These are phyloP conservation scores for Phytophthora pseudosyringae DNA, from an alignment of 352 stramenopile species.

Conservation along the genomic window DNA sequence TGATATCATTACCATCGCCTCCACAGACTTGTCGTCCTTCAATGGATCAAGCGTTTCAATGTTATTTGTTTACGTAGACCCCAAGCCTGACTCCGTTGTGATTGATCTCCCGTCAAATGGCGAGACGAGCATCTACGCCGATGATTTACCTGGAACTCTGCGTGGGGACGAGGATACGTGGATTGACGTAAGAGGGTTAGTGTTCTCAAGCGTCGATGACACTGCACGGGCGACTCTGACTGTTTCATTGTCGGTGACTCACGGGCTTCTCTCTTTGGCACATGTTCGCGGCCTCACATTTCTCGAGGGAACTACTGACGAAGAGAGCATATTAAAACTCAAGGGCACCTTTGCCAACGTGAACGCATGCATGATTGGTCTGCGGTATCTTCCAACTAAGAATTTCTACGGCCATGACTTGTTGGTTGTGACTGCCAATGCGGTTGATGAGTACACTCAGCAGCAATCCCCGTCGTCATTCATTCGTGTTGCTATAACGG, in stretches of 20 bases:
- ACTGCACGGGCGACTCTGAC: slow-evolving; percentile 39
- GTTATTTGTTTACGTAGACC: slow-evolving; percentile 43
- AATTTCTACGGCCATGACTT: slow-evolving; percentile 58
- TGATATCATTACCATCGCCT: slow-evolving; percentile 50
- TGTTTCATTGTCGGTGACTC: slow-evolving; percentile 34
- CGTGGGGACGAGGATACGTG: slow-evolving; percentile 59
- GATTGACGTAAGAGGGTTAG: slow-evolving; percentile 36
- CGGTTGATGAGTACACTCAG: slow-evolving; percentile 54
- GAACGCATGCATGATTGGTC: slow-evolving; percentile 40
- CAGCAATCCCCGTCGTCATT: slow-evolving; percentile 40
- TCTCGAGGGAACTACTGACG: slow-evolving; percentile 21
- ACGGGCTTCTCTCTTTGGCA: slow-evolving; percentile 36
- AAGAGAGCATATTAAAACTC: slow-evolving; percentile 16
- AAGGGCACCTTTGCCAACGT: slow-evolving; percentile 55
- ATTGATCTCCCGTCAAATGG: slow-evolving; percentile 39
- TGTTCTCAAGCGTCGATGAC: slow-evolving; percentile 58
- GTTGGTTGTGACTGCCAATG: slow-evolving; percentile 45
- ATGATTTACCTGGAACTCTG: slow-evolving; percentile 25
- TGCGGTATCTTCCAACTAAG: slow-evolving; percentile 49
- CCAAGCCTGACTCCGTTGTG: slow-evolving; percentile 37
- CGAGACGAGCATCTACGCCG: slow-evolving; percentile 37
- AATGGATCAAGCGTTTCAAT: slow-evolving; percentile 45
- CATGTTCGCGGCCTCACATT: slow-evolving; percentile 31
- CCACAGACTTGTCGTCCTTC: slow-evolving; percentile 45
- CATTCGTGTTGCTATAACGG: slow-evolving; percentile 35